Base-by-base conservation (phyloP, 179 eudicot species). In the Sideroxylon spinosum region DNA sequence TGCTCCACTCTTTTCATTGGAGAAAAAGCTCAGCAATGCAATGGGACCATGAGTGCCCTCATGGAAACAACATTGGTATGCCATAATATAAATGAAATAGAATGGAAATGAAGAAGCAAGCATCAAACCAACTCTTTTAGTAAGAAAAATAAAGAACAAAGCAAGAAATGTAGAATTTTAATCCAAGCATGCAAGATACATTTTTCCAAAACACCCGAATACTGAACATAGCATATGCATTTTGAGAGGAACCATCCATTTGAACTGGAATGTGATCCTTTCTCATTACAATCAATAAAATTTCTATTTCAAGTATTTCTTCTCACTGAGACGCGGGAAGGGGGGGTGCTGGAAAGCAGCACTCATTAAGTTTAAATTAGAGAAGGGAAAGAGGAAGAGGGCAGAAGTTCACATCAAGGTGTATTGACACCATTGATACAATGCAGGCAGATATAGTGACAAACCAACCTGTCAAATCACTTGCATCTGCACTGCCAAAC, bases 391-490 rank as follows among this genome's bases (percentile, higher is more conserved):
- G 13, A 46, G 23, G 12, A 17, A 17, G 20, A 37, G 3, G 62
- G 62, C 20, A 14, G 32, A 63, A 29, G 29, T 20, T 25, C 29
- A 9, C 68, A 23, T 23, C 17, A n/a, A 26, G 68, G 48, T 14
- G 20, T 16, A 66, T 29, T 5, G 32, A 63, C 26, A 29, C 44
- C 19, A 50, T 50, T 50, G 32, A 64, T 56, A 63, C 29, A 52
- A 49, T 64, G 16, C 22, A 64, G 11, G 73, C 9, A 55, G 66
- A 68, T 20, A 62, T 6, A 26, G 72, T 2, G 76, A 53, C 69
- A 17, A 60, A 78, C 87, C 57, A 75, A 96, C 99, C 98, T 85
- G 98, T 87, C 82, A 94, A 84, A 81, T 96, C 97, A 89, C 97
- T 92, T 75, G 89, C 93, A 89, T 94, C 99, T 63, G 86, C 93